Percentiles rank a stretch among this genome's conserved stretches.
Conservation (phyloP, 1,284 basidiomycete species). For the Lignosus rhinocerotis region DNA sequence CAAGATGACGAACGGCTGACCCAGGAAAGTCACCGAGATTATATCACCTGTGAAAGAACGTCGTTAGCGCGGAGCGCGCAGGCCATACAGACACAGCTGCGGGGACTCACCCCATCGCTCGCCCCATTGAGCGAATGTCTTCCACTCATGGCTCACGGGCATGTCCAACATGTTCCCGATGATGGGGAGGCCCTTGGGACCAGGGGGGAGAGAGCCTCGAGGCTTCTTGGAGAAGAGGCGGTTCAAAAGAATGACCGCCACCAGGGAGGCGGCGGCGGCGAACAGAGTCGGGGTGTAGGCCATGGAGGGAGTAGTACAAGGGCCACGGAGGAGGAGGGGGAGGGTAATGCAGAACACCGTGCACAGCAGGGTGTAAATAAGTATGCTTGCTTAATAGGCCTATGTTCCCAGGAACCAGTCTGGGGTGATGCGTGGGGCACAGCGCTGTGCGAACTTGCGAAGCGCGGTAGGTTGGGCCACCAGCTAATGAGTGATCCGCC, state of each 20-base stretch:
- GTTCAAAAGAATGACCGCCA: constrained; percentile 18
- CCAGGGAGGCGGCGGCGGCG: constrained; percentile 16
- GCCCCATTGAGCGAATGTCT: constrained; percentile 32
- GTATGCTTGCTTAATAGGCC: not conserved
- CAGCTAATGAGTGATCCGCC: constrained; percentile 7
- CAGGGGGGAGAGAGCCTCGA: constrained; percentile 29
- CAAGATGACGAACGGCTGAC: constrained; percentile 60
- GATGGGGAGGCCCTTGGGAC: constrained; percentile 33
- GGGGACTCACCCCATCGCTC: constrained; percentile 27
- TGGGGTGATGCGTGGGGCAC: not conserved
- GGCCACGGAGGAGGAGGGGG: not conserved
- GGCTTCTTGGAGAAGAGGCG: constrained; percentile 17
- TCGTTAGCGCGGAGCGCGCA: not conserved
- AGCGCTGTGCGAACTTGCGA: not conserved
- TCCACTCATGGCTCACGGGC: constrained; percentile 31
- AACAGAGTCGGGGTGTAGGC: constrained; percentile 20
- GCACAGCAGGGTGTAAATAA: constrained; percentile 7
- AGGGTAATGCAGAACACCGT: not conserved
- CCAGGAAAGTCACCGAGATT: constrained; percentile 46
- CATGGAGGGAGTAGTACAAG: constrained; percentile 12
- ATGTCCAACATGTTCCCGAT: constrained; percentile 36
- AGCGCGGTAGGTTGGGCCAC: not conserved
- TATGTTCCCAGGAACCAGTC: constrained; percentile 3
- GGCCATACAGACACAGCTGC: not conserved
- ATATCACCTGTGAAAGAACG: constrained; percentile 25